Evolutionary conservation across 2,329 filamentous ascomycete genomes (phyloP).

Genomic region (Penicillium sp.): DNA sequence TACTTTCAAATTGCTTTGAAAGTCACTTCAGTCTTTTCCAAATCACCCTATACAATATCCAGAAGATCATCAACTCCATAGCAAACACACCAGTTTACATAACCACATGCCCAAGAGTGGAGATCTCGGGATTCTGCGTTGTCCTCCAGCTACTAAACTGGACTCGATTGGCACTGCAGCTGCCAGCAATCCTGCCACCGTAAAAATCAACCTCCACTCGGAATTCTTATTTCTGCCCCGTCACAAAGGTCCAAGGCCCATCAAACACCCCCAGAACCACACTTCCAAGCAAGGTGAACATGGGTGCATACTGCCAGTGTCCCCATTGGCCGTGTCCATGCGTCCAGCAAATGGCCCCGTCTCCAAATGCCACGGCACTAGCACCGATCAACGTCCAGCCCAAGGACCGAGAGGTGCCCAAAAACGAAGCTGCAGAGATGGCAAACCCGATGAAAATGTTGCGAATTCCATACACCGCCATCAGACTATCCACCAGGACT

Average conservation of each 20-base stretch:
- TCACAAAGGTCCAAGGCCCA: neutral
- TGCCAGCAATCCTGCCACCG: neutral
- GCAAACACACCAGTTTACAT: neutral
- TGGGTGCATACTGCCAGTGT: constrained; percentile 58
- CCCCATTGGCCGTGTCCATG: constrained; percentile 54
- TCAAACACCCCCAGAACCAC: constrained; percentile 29
- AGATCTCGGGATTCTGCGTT: constrained; percentile 14
- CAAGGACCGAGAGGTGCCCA: constrained; percentile 48
- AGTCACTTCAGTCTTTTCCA: neutral
- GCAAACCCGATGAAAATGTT: constrained; percentile 57
- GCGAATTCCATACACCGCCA: constrained; percentile 56
- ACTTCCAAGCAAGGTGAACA: constrained; percentile 45
- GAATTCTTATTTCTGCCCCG: constrained; percentile 1
- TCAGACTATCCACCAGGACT: constrained; percentile 52
- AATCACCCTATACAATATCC: neutral
- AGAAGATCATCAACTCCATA: neutral
- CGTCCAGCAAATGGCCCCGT: constrained; percentile 53
- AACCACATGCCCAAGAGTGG: constrained; percentile 21
- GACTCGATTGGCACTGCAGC: constrained; percentile 13
- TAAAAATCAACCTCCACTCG: constrained; percentile 5
- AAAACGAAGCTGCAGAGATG: constrained; percentile 43
- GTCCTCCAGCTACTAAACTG: constrained; percentile 6
- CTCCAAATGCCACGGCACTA: constrained; percentile 52
- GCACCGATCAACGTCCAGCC: constrained; percentile 53
- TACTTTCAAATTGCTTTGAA: neutral